A percentile compares a stretch with the other conserved stretches of the same genome.
Conservation (phyloP, 352 stramenopile genomes). For the Globisporangium spinosum region DNA sequence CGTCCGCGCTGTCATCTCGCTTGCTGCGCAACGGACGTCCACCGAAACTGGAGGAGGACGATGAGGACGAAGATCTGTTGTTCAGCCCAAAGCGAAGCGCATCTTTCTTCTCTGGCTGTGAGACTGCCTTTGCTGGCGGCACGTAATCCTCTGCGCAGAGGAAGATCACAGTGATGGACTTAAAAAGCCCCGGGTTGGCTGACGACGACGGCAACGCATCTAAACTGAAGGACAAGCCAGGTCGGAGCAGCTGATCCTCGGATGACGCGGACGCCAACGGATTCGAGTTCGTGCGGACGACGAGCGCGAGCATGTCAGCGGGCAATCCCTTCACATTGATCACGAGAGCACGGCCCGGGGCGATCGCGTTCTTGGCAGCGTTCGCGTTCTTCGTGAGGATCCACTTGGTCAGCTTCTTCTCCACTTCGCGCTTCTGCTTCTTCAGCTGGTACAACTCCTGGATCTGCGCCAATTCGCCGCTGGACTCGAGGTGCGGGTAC, state of each 20-base stretch:
- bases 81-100: background rate
- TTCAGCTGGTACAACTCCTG: slow-evolving; percentile 68
- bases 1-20: slow-evolving; percentile 38
- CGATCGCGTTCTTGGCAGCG: slow-evolving; percentile 58
- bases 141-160: slow-evolving; percentile 64
- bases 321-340: slow-evolving; percentile 69
- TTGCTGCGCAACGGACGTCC: slow-evolving; percentile 51
- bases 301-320: slow-evolving; percentile 51
- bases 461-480: slow-evolving; percentile 57
- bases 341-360: slow-evolving; percentile 51
- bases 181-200: slow-evolving; percentile 47
- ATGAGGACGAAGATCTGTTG: slow-evolving; percentile 7
- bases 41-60: slow-evolving; percentile 21
- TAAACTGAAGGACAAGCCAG: slow-evolving; percentile 38
- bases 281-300: slow-evolving; percentile 47
- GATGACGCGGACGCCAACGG: slow-evolving; percentile 19
- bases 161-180: slow-evolving; percentile 70
- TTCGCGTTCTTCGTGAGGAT: slow-evolving; percentile 63
- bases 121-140: slow-evolving; percentile 28
- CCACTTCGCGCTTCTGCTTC: slow-evolving; percentile 61
- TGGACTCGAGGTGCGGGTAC: slow-evolving; percentile 56
- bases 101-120: slow-evolving; percentile 19
- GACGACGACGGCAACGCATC: background rate
- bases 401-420: slow-evolving; percentile 72
- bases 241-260: slow-evolving; percentile 17